Evolutionary conservation across 306 rosid species (phyloP), one percentile per base, ranked within the genome.

Genomic region (Vigna trinervia): DNA sequence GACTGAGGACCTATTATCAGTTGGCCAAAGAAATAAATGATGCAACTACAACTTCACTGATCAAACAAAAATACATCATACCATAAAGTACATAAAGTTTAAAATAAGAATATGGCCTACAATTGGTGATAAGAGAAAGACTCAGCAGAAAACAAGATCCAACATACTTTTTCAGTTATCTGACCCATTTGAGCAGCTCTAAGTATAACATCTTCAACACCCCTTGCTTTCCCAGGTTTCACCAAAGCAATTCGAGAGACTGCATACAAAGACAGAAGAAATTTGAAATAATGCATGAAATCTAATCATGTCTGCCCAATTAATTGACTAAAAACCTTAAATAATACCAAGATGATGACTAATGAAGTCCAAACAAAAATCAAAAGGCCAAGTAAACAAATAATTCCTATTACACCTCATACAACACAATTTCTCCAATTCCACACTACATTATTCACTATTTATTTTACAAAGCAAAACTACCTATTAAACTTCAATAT

Each of bases 111-210:
- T 28, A 32, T 76, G 52, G 17, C 36, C 34, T 75, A 45, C 62
- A 63, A 65, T 39, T 70, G 15, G 69, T 20, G 74, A 80, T 28
- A 53, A 53, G 47, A 68, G 62, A n/a, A 57, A 67, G 34, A 46
- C 45, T 9, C 66, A 71, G 61, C 12, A 36, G 38, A 73, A 69
- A 43, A 74, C 20, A 68, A 54, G 58, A 83, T 73, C 66, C 52
- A 74, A 50, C 43, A 47, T 78, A 91, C 99, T 96, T 96, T 96
- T 68, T 89, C 98, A 67, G 83, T 73, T 75, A 96, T 89, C 82
- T 96, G 98, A 77, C 99, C 99, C 92, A 81, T 86, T 85, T 91
- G 99, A 75, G 98, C 96, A 76, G 97, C 90, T 87, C 97, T 92
- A 76, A 96, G 76, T 76, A 96, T 61, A 73, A 96, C 94, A 93